These are phyloP conservation scores for Calendula officinalis DNA, from an alignment of 129 eudicot species.

Conservation along the genomic window DNA sequence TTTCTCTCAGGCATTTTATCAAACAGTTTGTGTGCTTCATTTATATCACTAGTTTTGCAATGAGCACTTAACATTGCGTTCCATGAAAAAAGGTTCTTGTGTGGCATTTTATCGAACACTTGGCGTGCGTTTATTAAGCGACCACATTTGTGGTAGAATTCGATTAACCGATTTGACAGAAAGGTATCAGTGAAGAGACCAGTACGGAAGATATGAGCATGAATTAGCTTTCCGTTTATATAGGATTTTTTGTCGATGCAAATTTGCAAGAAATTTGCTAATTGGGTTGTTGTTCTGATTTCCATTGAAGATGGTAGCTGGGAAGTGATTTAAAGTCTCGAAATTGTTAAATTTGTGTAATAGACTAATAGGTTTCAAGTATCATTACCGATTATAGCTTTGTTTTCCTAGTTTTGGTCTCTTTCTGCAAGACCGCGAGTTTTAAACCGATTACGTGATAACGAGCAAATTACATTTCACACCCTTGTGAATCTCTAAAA, in stretches of 20 bases:
- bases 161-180: conserved; percentile 72
- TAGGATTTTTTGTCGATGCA: conserved; percentile 60
- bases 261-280: conserved; percentile 52
- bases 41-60: conserved; percentile 44
- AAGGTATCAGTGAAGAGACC: conserved; percentile 47
- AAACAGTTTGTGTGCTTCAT: conserved; percentile 51
- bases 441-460: too few species aligned
- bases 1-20: conserved; percentile 70
- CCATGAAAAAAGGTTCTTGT: conserved; percentile 59
- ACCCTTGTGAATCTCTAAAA: too few species aligned
- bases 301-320: conserved; percentile 31
- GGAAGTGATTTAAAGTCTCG: background rate
- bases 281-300: conserved; percentile 25
- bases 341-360: background rate
- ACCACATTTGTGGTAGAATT: conserved; percentile 60
- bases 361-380: background rate
- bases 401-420: background rate
- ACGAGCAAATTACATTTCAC: too few species aligned
- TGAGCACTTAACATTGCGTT: conserved; percentile 55
- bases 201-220: conserved; percentile 57
- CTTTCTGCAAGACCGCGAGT: background rate
- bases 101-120: conserved; percentile 64
- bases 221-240: conserved; percentile 50
- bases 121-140: conserved; percentile 39
- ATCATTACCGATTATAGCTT: background rate